These are phyloP conservation scores for Tricholoma terreum DNA, from an alignment of 768 basidiomycete species.

Conservation along the genomic window DNA sequence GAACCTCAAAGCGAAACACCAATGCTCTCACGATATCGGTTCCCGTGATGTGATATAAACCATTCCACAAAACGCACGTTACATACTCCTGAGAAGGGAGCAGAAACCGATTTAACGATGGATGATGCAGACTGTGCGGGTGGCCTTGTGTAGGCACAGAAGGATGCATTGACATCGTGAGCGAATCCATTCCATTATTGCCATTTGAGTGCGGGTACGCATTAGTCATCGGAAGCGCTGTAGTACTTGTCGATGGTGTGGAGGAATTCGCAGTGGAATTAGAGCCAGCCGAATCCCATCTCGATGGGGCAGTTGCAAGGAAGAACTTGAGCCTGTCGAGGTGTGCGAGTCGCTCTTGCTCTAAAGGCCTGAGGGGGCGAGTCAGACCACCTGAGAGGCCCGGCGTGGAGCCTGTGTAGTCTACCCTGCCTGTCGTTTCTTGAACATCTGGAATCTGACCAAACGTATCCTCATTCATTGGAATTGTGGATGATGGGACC, in stretches of 20 bases:
- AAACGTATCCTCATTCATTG: constrained; percentile 9
- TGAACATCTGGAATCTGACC: background rate
- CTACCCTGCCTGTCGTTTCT: constrained; percentile 7
- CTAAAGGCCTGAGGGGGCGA: constrained; percentile 57
- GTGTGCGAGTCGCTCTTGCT: constrained; percentile 69
- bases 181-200: background rate
- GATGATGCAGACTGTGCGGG: constrained; percentile 58
- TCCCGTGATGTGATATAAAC: constrained; percentile 91
- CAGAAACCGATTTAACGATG: constrained; percentile 80
- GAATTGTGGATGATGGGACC: constrained; percentile 5
- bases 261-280: constrained; percentile 21
- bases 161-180: constrained; percentile 7
- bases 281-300: constrained; percentile 52
- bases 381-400: constrained; percentile 43
- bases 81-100: constrained; percentile 88
- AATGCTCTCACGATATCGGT: constrained; percentile 95
- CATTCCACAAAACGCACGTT: constrained; percentile 89
- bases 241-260: constrained; percentile 18
- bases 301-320: constrained; percentile 78
- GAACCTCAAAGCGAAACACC: constrained; percentile 87
- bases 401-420: constrained; percentile 21
- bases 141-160: constrained; percentile 20
- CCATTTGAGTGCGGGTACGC: constrained; percentile 9
- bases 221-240: background rate
- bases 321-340: constrained; percentile 87